Evolutionary conservation across 345 rosid genomes (phyloP).

Genomic region (Sisymbrium irio): DNA sequence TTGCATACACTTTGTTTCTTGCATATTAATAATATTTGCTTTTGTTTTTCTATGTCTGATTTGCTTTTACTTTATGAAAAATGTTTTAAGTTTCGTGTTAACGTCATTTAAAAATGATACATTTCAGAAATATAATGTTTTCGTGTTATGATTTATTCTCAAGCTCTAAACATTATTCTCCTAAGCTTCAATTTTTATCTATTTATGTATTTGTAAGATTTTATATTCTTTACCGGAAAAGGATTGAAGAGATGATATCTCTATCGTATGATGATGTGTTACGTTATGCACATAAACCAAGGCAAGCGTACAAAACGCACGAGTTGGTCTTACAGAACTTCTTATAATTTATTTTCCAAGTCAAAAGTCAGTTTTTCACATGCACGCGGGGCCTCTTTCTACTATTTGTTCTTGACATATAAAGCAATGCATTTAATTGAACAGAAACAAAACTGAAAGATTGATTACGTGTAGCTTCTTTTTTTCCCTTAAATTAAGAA

Average conservation of each 20-base stretch:
- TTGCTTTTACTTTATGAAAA: neutral
- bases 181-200: neutral
- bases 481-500: no score
- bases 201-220: neutral
- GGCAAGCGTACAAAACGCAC: conserved; percentile 14
- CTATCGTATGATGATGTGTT: neutral
- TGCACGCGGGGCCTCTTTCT: conserved; percentile 20
- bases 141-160: neutral
- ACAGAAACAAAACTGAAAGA: neutral
- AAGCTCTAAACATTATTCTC: neutral
- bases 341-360: neutral
- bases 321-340: conserved; percentile 19
- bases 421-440: neutral
- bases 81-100: neutral
- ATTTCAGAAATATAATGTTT: neutral
- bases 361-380: conserved; percentile 18
- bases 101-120: neutral
- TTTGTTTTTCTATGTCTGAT: neutral
- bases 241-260: neutral
- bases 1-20: neutral
- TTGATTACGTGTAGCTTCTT: no score
- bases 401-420: conserved; percentile 14
- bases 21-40: neutral
- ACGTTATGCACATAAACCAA: conserved; percentile 9
- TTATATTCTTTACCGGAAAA: neutral